Percentiles rank a stretch among this genome's conserved stretches.
phyloP scores from a whole-genome alignment of 495 filamentous ascomycete species.

The Cercophora scortea region DNA sequence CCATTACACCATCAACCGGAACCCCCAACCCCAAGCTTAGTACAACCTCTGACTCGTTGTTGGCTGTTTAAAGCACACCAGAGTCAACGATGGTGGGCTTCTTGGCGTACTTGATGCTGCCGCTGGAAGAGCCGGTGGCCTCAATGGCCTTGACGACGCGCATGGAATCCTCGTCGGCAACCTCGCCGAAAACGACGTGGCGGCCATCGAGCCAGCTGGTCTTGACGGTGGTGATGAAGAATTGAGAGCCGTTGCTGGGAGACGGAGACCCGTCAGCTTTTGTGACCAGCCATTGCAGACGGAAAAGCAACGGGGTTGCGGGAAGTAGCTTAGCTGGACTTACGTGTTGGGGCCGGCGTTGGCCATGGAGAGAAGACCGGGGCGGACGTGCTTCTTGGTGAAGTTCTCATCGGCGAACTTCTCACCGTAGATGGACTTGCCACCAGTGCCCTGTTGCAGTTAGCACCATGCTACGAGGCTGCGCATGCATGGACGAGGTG shows the following conservation, averaged over 20 bases:
- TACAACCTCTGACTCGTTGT: background rate
- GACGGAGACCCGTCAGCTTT: constrained; percentile 2
- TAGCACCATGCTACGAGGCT: background rate
- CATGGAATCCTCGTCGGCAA: constrained; percentile 56
- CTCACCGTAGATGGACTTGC: constrained; percentile 82
- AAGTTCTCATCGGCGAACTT: constrained; percentile 84
- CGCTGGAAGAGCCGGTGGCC: constrained; percentile 55
- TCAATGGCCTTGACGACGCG: constrained; percentile 65
- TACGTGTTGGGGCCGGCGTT: constrained; percentile 77
- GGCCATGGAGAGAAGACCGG: constrained; percentile 71
- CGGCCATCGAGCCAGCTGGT: constrained; percentile 71
- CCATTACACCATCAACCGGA: background rate
- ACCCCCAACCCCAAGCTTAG: background rate
- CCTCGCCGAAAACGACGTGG: constrained; percentile 78
- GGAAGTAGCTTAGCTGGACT: constrained; percentile 14
- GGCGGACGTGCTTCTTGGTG: constrained; percentile 51
- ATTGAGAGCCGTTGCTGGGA: constrained; percentile 65
- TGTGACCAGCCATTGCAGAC: background rate
- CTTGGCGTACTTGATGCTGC: constrained; percentile 52
- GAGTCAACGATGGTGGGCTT: constrained; percentile 60
- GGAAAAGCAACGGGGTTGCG: background rate
- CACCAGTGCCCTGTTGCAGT: constrained; percentile 61
- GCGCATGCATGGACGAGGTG: too few species aligned
- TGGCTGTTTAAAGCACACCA: constrained; percentile 41
- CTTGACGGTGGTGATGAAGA: constrained; percentile 67